Evolutionary conservation across 805 yeast genomes (phyloP).

Genomic region (Aciculoconidium aculeatum): DNA sequence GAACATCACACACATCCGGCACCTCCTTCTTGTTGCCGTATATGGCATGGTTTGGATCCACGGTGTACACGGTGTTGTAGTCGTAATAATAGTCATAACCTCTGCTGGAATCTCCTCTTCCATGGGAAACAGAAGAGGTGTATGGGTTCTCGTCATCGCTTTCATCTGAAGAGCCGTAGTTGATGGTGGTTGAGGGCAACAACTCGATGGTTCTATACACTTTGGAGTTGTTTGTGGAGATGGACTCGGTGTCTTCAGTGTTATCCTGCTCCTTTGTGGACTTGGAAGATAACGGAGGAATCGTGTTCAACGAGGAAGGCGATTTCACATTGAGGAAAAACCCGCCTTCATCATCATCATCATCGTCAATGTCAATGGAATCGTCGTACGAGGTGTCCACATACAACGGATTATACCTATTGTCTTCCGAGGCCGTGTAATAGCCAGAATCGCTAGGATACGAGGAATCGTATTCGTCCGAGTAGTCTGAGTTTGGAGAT

Average conservation of each 20-base stretch:
- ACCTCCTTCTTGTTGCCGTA: slow-evolving; percentile 24
- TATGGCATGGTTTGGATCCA: slow-evolving; percentile 39
- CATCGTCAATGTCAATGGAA: slow-evolving; percentile 34
- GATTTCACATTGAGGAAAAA: slow-evolving; percentile 54
- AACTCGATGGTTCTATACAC: slow-evolving; percentile 58
- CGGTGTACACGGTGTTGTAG: slow-evolving; percentile 69
- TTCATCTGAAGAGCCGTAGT: slow-evolving; percentile 62
- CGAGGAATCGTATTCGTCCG: slow-evolving; percentile 13
- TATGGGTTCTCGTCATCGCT: slow-evolving; percentile 52
- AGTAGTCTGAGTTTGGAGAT: no score
- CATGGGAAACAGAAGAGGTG: slow-evolving; percentile 59
- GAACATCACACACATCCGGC: slow-evolving; percentile 41
- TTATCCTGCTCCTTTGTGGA: slow-evolving; percentile 8
- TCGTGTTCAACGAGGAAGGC: slow-evolving; percentile 15
- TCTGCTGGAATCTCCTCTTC: slow-evolving; percentile 53
- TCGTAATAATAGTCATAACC: slow-evolving; percentile 78
- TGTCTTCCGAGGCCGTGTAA: slow-evolving; percentile 15
- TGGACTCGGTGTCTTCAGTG: slow-evolving; percentile 23
- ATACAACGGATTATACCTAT: slow-evolving; percentile 8
- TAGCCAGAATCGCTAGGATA: slow-evolving; percentile 13
- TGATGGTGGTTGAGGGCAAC: slow-evolving; percentile 82
- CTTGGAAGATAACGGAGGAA: slow-evolving; percentile 5
- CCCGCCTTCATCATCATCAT: slow-evolving; percentile 61
- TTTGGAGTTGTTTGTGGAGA: slow-evolving; percentile 25
- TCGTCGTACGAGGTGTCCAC: slow-evolving; percentile 9